These are phyloP conservation scores for Naganishia antarctica DNA, from an alignment of 768 basidiomycete genomes.

Conservation along the genomic window DNA sequence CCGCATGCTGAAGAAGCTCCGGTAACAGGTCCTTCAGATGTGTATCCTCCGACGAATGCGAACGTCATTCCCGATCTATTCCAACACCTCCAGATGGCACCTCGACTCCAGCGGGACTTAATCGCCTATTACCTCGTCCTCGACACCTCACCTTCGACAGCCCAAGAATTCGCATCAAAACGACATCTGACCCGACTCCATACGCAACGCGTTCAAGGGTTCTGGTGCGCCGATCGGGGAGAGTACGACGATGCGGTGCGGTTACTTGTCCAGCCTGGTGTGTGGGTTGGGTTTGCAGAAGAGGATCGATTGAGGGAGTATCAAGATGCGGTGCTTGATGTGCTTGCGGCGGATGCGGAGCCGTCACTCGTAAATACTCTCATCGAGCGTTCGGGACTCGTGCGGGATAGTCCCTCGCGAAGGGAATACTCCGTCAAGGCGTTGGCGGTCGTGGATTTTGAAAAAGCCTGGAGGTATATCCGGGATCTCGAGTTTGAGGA, in stretches of 20 bases:
- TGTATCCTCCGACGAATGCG: slow-evolving; percentile 1
- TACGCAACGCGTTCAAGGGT: background rate
- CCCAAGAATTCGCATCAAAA: background rate
- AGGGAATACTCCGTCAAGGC: slow-evolving; percentile 3
- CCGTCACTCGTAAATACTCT: slow-evolving; percentile 1
- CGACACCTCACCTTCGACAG: background rate
- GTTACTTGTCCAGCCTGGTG: background rate
- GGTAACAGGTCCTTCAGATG: background rate
- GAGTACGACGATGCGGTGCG: background rate
- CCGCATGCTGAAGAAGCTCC: no score
- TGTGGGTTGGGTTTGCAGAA: background rate
- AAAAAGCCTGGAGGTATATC: slow-evolving; percentile 18
- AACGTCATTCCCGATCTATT: background rate
- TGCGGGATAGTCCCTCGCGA: background rate
- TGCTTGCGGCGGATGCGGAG: background rate
- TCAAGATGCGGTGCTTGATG: background rate
- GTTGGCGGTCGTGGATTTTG: slow-evolving; percentile 13
- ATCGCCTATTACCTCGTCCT: slow-evolving; percentile 10
- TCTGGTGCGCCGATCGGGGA: slow-evolving; percentile 3
- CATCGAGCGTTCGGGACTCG: background rate
- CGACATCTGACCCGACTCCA: background rate
- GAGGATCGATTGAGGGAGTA: background rate
- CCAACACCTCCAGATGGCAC: background rate
- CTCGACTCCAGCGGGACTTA: slow-evolving; percentile 4
- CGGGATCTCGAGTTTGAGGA: slow-evolving; percentile 22